Percentiles rank a stretch among this genome's conserved stretches.
These are phyloP conservation scores for Pichia ethanolica DNA, from an alignment of 805 yeast species.

Conservation along the genomic window DNA sequence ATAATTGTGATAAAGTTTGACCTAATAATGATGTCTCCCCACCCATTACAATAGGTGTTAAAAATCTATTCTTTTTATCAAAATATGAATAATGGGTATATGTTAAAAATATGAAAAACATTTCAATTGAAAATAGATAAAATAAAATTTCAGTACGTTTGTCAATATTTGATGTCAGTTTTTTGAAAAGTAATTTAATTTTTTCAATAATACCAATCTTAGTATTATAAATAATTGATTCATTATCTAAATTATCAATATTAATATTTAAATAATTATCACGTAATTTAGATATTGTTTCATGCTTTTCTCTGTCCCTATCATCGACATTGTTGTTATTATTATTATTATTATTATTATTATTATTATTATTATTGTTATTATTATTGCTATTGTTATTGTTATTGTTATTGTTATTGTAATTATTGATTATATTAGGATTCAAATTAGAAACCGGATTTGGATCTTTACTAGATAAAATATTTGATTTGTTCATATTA, in stretches of 20 bases:
- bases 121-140: constrained; percentile 8
- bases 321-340: background rate
- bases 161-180: background rate
- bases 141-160: constrained; percentile 8
- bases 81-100: constrained; percentile 11
- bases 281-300: constrained; percentile 4
- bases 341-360: background rate
- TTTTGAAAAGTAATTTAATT: background rate
- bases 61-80: constrained; percentile 9
- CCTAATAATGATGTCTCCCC: constrained; percentile 12
- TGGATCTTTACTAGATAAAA: too few relatives aligned
- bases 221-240: background rate
- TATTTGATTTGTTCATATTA: too few relatives aligned
- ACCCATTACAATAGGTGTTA: constrained; percentile 14
- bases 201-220: background rate
- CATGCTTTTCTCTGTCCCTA: constrained; percentile 2
- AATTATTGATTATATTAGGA: too few relatives aligned
- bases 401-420: background rate
- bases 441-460: too few relatives aligned
- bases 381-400: background rate
- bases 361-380: too few relatives aligned
- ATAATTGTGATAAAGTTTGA: constrained; percentile 8
- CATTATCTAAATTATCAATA: too few relatives aligned
- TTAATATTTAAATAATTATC: constrained; percentile 1
- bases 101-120: constrained; percentile 11